A percentile compares a stretch with the other conserved stretches of the same genome.
Conservation (phyloP, 148 eudicot genomes). For the Cornus kousa region DNA sequence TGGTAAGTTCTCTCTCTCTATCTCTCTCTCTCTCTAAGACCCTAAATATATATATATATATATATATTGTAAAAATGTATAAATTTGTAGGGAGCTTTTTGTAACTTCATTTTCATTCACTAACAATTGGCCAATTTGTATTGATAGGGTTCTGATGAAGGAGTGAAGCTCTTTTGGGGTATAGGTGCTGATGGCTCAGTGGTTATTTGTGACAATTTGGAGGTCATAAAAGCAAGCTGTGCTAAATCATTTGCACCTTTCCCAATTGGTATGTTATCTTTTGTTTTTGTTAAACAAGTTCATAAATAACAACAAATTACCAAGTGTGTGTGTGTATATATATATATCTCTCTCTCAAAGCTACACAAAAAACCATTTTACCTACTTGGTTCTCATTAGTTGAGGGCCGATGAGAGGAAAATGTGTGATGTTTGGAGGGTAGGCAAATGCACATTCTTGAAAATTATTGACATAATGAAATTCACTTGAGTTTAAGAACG, state of each 20-base stretch:
- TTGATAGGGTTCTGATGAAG: slow-evolving; percentile 55
- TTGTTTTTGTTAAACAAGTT: neutral
- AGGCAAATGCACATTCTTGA: no score
- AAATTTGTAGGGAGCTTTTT: no score
- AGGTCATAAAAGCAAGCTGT: slow-evolving; percentile 69
- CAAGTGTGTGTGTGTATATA: no score
- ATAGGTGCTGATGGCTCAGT: slow-evolving; percentile 83
- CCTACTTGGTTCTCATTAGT: no score
- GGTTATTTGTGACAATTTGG: slow-evolving; percentile 62
- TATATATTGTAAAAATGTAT: no score
- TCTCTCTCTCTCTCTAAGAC: neutral
- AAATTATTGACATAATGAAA: neutral
- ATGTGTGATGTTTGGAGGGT: neutral
- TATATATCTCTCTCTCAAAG: no score
- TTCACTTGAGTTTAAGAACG: neutral
- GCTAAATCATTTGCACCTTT: slow-evolving; percentile 91
- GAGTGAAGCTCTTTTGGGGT: slow-evolving; percentile 76
- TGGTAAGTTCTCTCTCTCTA: slow-evolving; percentile 30
- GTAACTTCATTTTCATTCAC: neutral
- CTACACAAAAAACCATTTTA: no score
- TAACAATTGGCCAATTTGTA: neutral
- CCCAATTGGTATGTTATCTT: slow-evolving; percentile 55
- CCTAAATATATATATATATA: no score
- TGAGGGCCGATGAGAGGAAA: no score
- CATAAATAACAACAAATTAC: no score